Evolutionary conservation across 2,329 filamentous ascomycete species (phyloP).

Genomic region (Fusarium haematococcum): DNA sequence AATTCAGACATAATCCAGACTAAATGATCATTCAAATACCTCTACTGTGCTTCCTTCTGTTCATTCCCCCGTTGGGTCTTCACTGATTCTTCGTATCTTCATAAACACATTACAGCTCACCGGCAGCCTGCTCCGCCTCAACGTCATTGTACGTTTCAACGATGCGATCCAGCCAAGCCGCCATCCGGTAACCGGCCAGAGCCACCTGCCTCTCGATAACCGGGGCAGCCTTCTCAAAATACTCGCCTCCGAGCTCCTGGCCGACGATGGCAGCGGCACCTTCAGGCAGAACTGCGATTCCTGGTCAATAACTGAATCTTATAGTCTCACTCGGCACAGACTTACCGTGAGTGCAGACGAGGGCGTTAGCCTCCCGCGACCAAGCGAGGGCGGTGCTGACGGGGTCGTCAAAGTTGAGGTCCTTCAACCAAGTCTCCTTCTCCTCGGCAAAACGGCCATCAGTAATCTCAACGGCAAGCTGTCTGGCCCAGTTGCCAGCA

Average conservation of each 20-base stretch:
- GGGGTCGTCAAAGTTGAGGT: constrained; percentile 66
- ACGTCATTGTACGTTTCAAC: constrained; percentile 53
- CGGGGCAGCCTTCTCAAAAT: constrained; percentile 72
- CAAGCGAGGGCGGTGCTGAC: constrained; percentile 69
- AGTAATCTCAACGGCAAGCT: constrained; percentile 66
- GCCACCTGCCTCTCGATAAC: constrained; percentile 76
- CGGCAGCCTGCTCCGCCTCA: constrained; percentile 36
- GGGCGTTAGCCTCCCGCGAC: constrained; percentile 72
- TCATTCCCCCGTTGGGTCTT: not conserved
- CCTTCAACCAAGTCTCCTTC: constrained; percentile 66
- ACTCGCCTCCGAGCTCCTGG: constrained; percentile 71
- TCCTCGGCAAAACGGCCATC: constrained; percentile 65
- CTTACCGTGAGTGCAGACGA: constrained; percentile 72
- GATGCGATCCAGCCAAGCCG: constrained; percentile 74
- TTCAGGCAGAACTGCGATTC: constrained; percentile 67
- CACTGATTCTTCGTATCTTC: not conserved
- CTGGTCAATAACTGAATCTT: constrained; percentile 22
- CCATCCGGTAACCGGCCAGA: constrained; percentile 76
- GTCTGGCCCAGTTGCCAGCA: constrained; percentile 67
- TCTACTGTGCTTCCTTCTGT: not conserved
- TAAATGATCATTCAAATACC: not conserved
- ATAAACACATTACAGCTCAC: constrained; percentile 46
- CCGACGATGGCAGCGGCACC: constrained; percentile 68
- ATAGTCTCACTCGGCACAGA: constrained; percentile 3
- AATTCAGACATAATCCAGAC: not conserved